Conservation (phyloP, 768 basidiomycete species). For the Trametes cingulata region DNA sequence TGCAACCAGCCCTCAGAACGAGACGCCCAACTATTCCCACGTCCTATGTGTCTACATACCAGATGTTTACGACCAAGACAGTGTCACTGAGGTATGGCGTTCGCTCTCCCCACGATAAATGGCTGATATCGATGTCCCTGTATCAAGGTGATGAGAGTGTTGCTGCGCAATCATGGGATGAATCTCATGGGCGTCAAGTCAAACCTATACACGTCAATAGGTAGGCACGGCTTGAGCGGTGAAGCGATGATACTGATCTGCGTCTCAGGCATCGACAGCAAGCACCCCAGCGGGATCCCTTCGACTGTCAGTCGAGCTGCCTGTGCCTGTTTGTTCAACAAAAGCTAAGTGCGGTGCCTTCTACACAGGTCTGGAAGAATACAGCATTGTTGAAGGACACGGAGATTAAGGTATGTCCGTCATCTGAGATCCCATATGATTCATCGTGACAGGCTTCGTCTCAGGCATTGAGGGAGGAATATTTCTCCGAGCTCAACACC, state of each 20-base stretch:
- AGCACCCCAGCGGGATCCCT: constrained; percentile 70
- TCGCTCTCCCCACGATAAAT: background rate
- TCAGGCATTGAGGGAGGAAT: constrained; percentile 66
- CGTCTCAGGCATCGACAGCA: constrained; percentile 64
- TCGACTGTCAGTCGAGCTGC: constrained; percentile 54
- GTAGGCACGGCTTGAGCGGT: constrained; percentile 33
- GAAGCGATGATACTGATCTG: background rate
- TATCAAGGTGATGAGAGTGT: constrained; percentile 63
- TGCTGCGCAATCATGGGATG: constrained; percentile 65
- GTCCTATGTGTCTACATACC: constrained; percentile 73
- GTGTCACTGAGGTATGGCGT: constrained; percentile 50
- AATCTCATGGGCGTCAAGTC: constrained; percentile 72
- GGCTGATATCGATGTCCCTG: background rate
- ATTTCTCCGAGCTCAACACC: constrained; percentile 47
- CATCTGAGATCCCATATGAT: background rate
- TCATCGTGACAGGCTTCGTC: background rate
- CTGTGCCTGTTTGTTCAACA: background rate
- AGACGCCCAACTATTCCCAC: constrained; percentile 55
- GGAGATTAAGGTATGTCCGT: constrained; percentile 57
- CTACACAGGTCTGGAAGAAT: constrained; percentile 66
- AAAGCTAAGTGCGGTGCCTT: background rate
- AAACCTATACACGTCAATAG: constrained; percentile 64
- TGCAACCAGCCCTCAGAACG: constrained; percentile 56
- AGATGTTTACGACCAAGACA: constrained; percentile 64
- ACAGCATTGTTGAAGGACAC: constrained; percentile 54